Evolutionary conservation across 164 flowering plant species (phyloP).

Genomic region (Aristolochia californica): DNA sequence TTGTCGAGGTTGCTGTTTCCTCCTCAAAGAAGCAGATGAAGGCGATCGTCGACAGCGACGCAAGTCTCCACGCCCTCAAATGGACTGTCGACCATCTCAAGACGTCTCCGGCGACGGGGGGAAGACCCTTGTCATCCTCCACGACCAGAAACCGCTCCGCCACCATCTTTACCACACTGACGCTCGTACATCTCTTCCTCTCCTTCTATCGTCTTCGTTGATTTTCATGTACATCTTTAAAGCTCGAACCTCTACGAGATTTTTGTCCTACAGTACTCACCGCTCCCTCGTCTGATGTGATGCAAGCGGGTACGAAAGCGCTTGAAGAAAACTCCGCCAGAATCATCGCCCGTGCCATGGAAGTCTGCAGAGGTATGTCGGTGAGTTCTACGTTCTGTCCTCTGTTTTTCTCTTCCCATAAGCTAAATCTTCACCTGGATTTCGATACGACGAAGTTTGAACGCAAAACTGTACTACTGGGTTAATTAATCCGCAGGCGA

Average conservation of each 20-base stretch:
- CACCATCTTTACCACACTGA: conserved; percentile 37
- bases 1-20: no score
- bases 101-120: neutral
- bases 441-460: no score
- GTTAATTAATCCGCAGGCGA: no score
- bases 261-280: conserved; percentile 8
- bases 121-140: conserved; percentile 22
- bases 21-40: conserved; percentile 23
- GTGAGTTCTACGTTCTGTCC: conserved; percentile 16
- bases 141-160: conserved; percentile 43
- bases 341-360: conserved; percentile 22
- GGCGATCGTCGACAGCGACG: conserved; percentile 54
- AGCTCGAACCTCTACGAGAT: no score
- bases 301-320: conserved; percentile 25
- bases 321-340: conserved; percentile 21
- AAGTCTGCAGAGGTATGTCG: conserved; percentile 21
- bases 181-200: conserved; percentile 30
- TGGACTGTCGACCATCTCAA: conserved; percentile 38
- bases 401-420: no score
- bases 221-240: neutral
- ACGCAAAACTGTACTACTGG: no score
- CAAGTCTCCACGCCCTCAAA: conserved; percentile 45
- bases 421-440: neutral
- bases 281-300: conserved; percentile 18
- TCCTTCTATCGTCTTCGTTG: neutral